Conservation (phyloP, 139 green algal species). For the Protoeuglena noctilucae region DNA sequence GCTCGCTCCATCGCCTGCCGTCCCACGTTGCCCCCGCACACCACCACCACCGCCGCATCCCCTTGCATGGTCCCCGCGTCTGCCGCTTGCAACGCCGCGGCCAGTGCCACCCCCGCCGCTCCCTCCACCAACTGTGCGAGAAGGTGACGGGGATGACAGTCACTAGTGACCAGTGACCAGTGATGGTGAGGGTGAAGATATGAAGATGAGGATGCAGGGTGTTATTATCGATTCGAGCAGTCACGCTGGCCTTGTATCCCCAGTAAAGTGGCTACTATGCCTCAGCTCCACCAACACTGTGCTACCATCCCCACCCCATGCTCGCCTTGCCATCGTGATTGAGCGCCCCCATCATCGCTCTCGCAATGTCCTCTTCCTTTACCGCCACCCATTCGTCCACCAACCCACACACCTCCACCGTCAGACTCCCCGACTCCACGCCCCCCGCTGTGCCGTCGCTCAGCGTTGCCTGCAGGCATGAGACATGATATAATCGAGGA, state of each 20-base stretch:
- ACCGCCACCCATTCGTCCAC: constrained; percentile 40
- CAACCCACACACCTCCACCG: constrained; percentile 25
- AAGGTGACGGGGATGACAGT: neutral
- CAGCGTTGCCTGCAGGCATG: neutral
- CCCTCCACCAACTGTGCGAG: neutral
- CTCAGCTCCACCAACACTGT: too few species aligned
- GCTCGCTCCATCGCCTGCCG: constrained; percentile 10
- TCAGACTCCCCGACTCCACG: constrained; percentile 28
- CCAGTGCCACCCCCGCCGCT: constrained; percentile 32
- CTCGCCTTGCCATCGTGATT: constrained; percentile 20
- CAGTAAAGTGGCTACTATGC: too few species aligned
- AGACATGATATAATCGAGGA: too few species aligned
- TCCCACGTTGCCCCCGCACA: constrained; percentile 36
- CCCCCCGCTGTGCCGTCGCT: constrained; percentile 15
- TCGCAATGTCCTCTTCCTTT: constrained; percentile 36
- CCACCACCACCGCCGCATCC: constrained; percentile 25
- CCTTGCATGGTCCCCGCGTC: constrained; percentile 6
- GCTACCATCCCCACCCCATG: too few species aligned
- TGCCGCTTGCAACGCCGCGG: constrained; percentile 17
- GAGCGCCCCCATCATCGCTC: constrained; percentile 26
- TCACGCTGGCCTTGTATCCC: constrained; percentile 30
- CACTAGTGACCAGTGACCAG: neutral
- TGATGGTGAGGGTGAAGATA: neutral
- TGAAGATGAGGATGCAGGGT: neutral
- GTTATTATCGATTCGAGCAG: neutral